Conservation (phyloP, 495 filamentous ascomycete species). For the Penicillium paradoxum region DNA sequence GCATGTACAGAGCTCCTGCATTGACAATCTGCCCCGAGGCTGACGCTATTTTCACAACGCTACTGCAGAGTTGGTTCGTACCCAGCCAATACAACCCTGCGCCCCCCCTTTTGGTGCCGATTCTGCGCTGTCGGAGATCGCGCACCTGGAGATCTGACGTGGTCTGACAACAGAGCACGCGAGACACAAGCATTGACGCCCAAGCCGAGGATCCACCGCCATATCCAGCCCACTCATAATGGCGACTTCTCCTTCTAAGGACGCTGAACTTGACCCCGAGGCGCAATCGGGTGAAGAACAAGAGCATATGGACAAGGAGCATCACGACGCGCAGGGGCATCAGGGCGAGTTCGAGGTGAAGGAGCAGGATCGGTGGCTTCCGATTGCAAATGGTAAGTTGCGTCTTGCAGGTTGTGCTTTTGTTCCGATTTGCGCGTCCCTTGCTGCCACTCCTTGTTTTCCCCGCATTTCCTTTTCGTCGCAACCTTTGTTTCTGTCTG, state of each 20-base stretch:
- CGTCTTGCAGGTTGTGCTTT: conserved; percentile 47
- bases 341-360: conserved; percentile 95
- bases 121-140: conserved; percentile 27
- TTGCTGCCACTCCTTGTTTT: conserved; percentile 32
- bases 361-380: conserved; percentile 99
- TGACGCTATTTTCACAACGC: conserved; percentile 31
- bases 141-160: conserved; percentile 43
- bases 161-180: conserved; percentile 44
- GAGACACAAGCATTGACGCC: conserved; percentile 27
- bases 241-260: conserved; percentile 83
- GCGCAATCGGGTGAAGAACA: conserved; percentile 87
- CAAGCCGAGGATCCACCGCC: conserved; percentile 27
- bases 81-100: conserved; percentile 32
- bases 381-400: conserved; percentile 99
- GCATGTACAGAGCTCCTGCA: conserved; percentile 34
- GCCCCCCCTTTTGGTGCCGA: conserved; percentile 22
- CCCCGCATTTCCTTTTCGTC: conserved; percentile 14
- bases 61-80: conserved; percentile 43
- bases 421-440: conserved; percentile 55
- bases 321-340: conserved; percentile 57
- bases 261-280: conserved; percentile 83
- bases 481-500: conserved; percentile 4
- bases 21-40: conserved; percentile 33
- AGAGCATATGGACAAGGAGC: conserved; percentile 66
- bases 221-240: conserved; percentile 49